Evolutionary conservation across 2,329 filamentous ascomycete genomes (phyloP).

Genomic region (Neocatenulostroma microsporum): DNA sequence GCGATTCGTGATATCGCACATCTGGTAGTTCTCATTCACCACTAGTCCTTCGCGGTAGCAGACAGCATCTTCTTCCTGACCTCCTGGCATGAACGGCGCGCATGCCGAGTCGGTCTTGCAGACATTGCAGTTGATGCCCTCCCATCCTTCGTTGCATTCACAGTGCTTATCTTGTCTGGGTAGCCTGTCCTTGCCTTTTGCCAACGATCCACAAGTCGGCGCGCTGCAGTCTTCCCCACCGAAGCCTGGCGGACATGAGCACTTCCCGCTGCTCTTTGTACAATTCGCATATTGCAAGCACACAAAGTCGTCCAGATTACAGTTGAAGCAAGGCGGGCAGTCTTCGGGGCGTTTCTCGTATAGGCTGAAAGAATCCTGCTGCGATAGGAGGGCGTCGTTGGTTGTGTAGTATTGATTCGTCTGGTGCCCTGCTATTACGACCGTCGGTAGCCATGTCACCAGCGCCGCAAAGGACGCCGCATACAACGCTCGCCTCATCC

Average conservation of each 20-base stretch:
- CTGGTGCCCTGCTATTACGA: slow-evolving; percentile 13
- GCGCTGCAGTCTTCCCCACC: slow-evolving; percentile 88
- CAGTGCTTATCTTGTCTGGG: slow-evolving; percentile 66
- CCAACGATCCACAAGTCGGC: slow-evolving; percentile 83
- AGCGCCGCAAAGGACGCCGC: slow-evolving; percentile 17
- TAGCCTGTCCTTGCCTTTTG: slow-evolving; percentile 69
- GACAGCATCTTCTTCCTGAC: slow-evolving; percentile 60
- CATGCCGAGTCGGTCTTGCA: slow-evolving; percentile 79
- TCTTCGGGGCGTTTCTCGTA: slow-evolving; percentile 66
- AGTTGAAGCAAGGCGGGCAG: slow-evolving; percentile 94
- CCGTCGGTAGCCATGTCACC: slow-evolving; percentile 16
- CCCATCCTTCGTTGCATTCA: slow-evolving; percentile 87
- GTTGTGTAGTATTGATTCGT: slow-evolving; percentile 23
- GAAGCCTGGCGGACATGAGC: slow-evolving; percentile 83
- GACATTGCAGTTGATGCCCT: slow-evolving; percentile 93
- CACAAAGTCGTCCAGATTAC: slow-evolving; percentile 81
- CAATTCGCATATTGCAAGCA: slow-evolving; percentile 88
- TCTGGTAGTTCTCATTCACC: slow-evolving; percentile 92
- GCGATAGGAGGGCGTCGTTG: slow-evolving; percentile 21
- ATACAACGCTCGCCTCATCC: slow-evolving; percentile 20
- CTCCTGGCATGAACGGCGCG: slow-evolving; percentile 75
- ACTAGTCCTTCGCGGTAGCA: slow-evolving; percentile 89
- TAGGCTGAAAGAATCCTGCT: slow-evolving; percentile 45
- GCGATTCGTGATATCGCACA: slow-evolving; percentile 93
- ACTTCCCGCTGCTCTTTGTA: slow-evolving; percentile 85